Base-by-base conservation (phyloP, 768 basidiomycete genomes). In the Leccinum longicurvipes region DNA sequence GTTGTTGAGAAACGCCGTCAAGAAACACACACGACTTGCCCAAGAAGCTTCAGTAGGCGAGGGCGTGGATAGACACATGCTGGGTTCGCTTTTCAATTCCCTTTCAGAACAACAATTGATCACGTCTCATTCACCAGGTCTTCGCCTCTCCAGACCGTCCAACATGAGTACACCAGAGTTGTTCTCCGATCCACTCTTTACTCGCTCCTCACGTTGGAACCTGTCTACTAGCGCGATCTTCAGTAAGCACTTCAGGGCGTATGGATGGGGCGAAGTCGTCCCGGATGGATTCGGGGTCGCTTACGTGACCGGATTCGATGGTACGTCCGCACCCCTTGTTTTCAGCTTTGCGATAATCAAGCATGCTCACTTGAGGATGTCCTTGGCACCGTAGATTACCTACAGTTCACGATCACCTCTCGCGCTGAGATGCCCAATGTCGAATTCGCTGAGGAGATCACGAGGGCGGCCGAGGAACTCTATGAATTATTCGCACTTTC, bases 251-350 rank as follows among this genome's bases (percentile, higher is more conserved):
- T 85, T 98, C 65, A 80, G 78, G 34, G 84, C 80, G 21, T 93
- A 97, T 71, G 94, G 94, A 14, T 98, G 95, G 95, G 95, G 95
- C 48, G 91, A 93, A 80, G 90, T 98, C 45, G 92, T 96, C 24
- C 86, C 91, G 1, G 87, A 97, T 60, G 95, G 95, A 1, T 98
- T 95, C 67, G 95, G 95, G 29, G 87, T 98, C 28, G 89, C 93
- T 12, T 98, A 98, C 67, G 86, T 93, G 82, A 94, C 94, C n/a
- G 90, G 91, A 36, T 88, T 83, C 63, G 83, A 90, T 60, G 85
- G 88, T 87, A 55, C 53, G 81, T 69, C 34, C 21, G 36, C 36
- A 4, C 2, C 19, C 27, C 1, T 56, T n/a, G 10, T 41, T 23
- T 34, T 27, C 39, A 41, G 4, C 10, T n/a, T 23, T 23, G 41